phyloP scores from a whole-genome alignment of 2,329 filamentous ascomycete species.

The Penicillium sp. region DNA sequence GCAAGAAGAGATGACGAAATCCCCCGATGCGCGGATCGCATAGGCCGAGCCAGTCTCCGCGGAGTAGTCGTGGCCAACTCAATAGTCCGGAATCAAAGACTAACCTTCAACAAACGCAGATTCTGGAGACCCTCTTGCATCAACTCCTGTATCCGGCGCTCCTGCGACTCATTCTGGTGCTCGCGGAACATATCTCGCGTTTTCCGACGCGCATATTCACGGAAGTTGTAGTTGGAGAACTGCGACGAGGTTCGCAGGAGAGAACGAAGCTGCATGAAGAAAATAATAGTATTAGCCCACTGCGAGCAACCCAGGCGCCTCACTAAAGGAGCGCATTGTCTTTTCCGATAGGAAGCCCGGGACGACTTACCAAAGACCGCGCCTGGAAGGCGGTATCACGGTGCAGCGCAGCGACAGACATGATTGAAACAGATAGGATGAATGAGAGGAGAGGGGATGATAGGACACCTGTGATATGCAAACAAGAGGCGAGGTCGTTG shows the following conservation, averaged over 20 bases:
- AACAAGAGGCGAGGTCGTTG: conserved; percentile 5
- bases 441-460: not conserved
- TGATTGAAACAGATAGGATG: conserved; percentile 23
- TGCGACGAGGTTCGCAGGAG: conserved; percentile 83
- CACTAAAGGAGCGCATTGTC: not conserved
- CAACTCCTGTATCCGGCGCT: conserved; percentile 79
- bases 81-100: conserved; percentile 31
- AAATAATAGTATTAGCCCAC: not conserved
- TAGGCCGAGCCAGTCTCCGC: not conserved
- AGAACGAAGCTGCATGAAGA: conserved; percentile 75
- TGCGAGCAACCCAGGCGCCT: not conserved
- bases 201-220: conserved; percentile 91
- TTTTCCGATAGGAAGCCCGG: not conserved
- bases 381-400: conserved; percentile 52
- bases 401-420: conserved; percentile 49
- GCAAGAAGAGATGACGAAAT: not conserved
- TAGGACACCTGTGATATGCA: not conserved
- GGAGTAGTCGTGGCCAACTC: not conserved
- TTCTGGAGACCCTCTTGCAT: conserved; percentile 87
- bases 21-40: not conserved
- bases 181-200: conserved; percentile 91
- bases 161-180: conserved; percentile 72
- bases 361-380: conserved; percentile 49
- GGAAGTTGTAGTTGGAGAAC: conserved; percentile 95
- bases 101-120: conserved; percentile 87